Conservation (phyloP, 2,329 filamentous ascomycete species). For the Penicillium aurantiogriseum region DNA sequence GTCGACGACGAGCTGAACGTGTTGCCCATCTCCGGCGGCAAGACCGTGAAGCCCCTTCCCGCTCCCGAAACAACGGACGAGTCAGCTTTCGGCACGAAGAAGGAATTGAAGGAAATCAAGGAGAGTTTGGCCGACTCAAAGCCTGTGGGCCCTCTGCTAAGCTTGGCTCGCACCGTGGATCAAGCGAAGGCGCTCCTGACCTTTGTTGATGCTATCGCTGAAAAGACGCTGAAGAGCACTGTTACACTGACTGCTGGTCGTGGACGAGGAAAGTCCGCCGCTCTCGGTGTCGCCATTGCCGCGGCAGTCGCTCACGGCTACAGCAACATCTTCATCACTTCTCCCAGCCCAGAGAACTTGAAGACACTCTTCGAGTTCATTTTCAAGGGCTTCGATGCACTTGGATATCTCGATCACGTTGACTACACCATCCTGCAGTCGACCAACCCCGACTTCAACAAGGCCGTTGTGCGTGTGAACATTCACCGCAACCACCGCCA, state of each 20-base stretch:
- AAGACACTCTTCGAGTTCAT: slow-evolving; percentile 98
- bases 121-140: slow-evolving; percentile 81
- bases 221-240: slow-evolving; percentile 92
- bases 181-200: slow-evolving; percentile 96
- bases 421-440: slow-evolving; percentile 99
- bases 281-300: slow-evolving; percentile 88
- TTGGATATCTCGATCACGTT: slow-evolving; percentile 90
- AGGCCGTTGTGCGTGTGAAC: slow-evolving; percentile 96
- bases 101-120: slow-evolving; percentile 82
- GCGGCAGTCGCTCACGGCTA: slow-evolving; percentile 94
- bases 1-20: slow-evolving; percentile 98
- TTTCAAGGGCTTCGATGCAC: slow-evolving; percentile 94
- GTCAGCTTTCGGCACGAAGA: slow-evolving; percentile 66
- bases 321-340: slow-evolving; percentile 99
- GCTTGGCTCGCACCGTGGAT: slow-evolving; percentile 84
- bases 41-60: slow-evolving; percentile 79
- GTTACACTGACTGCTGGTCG: slow-evolving; percentile 89
- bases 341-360: slow-evolving; percentile 94
- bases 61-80: slow-evolving; percentile 71
- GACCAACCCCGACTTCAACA: slow-evolving; percentile 98
- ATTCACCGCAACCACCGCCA: slow-evolving; percentile 92
- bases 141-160: slow-evolving; percentile 79
- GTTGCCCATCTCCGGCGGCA: slow-evolving; percentile 91
- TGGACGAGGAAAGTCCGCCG: slow-evolving; percentile 95
- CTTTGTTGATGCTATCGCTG: slow-evolving; percentile 92